These are phyloP conservation scores for Paratinospora sagittata DNA, from an alignment of 164 flowering plant genomes.

Conservation along the genomic window DNA sequence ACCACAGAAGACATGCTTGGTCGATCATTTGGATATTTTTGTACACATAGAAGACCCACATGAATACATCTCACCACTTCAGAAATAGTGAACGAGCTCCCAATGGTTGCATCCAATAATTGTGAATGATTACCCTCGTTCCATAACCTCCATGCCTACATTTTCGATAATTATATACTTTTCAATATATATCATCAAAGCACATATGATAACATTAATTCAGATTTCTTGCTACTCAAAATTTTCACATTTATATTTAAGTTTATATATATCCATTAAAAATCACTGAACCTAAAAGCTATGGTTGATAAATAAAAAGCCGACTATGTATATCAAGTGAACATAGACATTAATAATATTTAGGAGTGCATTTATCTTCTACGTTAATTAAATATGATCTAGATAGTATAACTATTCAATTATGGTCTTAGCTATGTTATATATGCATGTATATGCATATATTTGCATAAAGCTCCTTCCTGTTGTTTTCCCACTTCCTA, in stretches of 20 bases:
- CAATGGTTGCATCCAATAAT: not conserved
- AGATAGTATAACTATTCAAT: too few relatives aligned
- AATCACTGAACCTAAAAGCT: not conserved
- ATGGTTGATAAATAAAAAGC: not conserved
- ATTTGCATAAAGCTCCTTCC: too few relatives aligned
- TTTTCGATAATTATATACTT: too few relatives aligned
- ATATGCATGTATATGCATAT: too few relatives aligned
- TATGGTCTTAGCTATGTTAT: too few relatives aligned
- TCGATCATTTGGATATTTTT: not conserved
- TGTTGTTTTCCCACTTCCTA: too few relatives aligned
- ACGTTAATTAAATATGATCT: too few relatives aligned
- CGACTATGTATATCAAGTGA: too few relatives aligned
- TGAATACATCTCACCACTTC: conserved; percentile 6
- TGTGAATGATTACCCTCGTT: not conserved
- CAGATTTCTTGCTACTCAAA: too few relatives aligned
- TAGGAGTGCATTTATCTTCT: not conserved
- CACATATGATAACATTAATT: not conserved
- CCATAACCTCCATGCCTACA: conserved; percentile 6
- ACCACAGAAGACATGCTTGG: conserved; percentile 8
- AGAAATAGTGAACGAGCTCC: not conserved
- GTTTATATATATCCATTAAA: too few relatives aligned
- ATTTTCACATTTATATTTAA: too few relatives aligned
- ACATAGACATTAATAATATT: not conserved
- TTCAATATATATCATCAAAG: not conserved
- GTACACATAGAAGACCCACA: conserved; percentile 5